These are phyloP conservation scores for Tylopilus rubrobrunneus DNA, from an alignment of 768 basidiomycete genomes.

Conservation along the genomic window DNA sequence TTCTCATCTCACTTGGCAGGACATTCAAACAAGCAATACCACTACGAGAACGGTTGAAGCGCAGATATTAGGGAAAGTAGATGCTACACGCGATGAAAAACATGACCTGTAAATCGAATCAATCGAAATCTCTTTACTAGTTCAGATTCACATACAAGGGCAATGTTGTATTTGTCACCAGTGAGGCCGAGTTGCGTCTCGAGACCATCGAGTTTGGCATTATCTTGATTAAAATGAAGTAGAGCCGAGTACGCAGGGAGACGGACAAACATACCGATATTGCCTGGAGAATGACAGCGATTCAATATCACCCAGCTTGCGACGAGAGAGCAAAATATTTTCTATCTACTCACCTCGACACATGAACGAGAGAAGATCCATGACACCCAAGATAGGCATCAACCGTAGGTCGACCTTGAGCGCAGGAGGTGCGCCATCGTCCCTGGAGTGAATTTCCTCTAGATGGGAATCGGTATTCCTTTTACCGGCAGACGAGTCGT, in stretches of 20 bases:
- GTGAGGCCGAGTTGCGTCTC: constrained; percentile 50
- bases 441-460: background rate
- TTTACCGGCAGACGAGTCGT: background rate
- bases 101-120: constrained; percentile 46
- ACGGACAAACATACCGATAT: constrained; percentile 43
- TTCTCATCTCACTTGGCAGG: constrained; percentile 53
- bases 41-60: constrained; percentile 4
- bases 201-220: constrained; percentile 66
- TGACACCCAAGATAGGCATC: constrained; percentile 54
- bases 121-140: background rate
- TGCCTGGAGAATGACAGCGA: constrained; percentile 34
- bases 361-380: constrained; percentile 63
- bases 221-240: constrained; percentile 33
- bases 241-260: background rate
- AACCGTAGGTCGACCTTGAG: constrained; percentile 53
- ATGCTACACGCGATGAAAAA: constrained; percentile 58
- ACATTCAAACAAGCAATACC: constrained; percentile 49
- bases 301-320: background rate
- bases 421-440: background rate
- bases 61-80: background rate
- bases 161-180: constrained; percentile 62
- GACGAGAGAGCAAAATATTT: background rate
- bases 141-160: constrained; percentile 42
- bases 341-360: constrained; percentile 46
- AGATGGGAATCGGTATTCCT: background rate